These are phyloP conservation scores for Claviceps monticola DNA, from an alignment of 2,329 filamentous ascomycete species.

Conservation along the genomic window DNA sequence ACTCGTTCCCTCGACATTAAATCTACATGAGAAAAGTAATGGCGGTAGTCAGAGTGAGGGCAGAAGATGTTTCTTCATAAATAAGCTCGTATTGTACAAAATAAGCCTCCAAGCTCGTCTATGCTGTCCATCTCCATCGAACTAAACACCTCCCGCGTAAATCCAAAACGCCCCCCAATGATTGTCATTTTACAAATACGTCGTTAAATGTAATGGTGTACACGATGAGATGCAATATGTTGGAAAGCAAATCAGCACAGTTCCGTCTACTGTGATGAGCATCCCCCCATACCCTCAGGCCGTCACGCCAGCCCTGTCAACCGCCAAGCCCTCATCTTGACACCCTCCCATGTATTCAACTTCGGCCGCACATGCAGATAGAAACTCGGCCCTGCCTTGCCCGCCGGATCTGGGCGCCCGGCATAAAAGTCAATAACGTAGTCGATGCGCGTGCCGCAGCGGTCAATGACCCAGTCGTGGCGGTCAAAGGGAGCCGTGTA, in stretches of 20 bases:
- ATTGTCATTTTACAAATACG: too few relatives aligned
- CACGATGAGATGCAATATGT: too few relatives aligned
- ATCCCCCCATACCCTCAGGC: not conserved
- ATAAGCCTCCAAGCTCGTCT: not conserved
- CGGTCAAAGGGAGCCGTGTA: constrained; percentile 87
- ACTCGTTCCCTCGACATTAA: not conserved
- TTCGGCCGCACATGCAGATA: constrained; percentile 57
- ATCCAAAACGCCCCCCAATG: too few relatives aligned
- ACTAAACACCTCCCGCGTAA: too few relatives aligned
- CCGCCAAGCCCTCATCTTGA: constrained; percentile 48
- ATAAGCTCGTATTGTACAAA: not conserved
- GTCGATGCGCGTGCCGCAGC: constrained; percentile 73
- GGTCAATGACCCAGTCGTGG: constrained; percentile 93
- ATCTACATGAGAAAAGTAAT: too few relatives aligned
- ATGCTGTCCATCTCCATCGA: not conserved
- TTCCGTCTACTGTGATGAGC: not conserved
- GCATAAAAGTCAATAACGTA: constrained; percentile 98
- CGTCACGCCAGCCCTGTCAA: constrained; percentile 34
- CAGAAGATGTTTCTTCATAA: too few relatives aligned
- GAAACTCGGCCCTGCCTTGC: constrained; percentile 37
- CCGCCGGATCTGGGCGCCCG: constrained; percentile 36
- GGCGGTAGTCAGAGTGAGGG: too few relatives aligned
- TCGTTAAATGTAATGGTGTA: too few relatives aligned
- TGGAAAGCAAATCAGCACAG: too few relatives aligned
- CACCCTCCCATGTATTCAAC: constrained; percentile 52